Conservation (phyloP, 208 protist genomes). For the Leishmania guyanensis region DNA sequence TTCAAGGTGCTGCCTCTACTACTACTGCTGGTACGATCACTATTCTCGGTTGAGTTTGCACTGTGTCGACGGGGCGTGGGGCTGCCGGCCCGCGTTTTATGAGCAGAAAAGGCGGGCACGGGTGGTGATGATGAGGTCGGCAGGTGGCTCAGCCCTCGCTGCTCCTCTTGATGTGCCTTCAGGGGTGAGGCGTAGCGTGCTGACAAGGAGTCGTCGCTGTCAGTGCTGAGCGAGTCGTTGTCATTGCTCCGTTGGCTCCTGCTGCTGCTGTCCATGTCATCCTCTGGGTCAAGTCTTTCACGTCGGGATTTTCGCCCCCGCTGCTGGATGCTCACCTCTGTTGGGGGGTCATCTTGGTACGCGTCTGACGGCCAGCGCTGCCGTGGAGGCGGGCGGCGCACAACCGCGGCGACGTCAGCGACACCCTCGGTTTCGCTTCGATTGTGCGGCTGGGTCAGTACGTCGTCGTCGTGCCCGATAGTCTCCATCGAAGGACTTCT, state of each 20-base stretch:
- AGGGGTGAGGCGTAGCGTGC: slow-evolving; percentile 11
- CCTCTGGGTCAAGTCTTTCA: slow-evolving; percentile 32
- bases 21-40: neutral
- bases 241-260: slow-evolving; percentile 1
- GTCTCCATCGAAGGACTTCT: neutral
- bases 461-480: slow-evolving; percentile 18
- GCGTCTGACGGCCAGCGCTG: slow-evolving; percentile 36
- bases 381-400: slow-evolving; percentile 14
- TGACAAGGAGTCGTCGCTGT: slow-evolving; percentile 12
- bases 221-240: neutral
- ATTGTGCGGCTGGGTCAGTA: slow-evolving; percentile 32
- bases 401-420: neutral
- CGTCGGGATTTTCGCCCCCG: slow-evolving; percentile 4
- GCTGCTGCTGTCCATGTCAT: slow-evolving; percentile 33
- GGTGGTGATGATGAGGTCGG: neutral
- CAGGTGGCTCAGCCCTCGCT: neutral
- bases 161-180: slow-evolving; percentile 4
- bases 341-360: slow-evolving; percentile 31
- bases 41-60: neutral
- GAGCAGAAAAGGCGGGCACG: neutral
- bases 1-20: neutral
- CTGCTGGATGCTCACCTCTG: slow-evolving; percentile 22
- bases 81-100: neutral
- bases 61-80: slow-evolving; percentile 3
- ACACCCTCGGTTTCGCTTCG: neutral